Percentiles rank a stretch among this genome's conserved stretches.
Evolutionary conservation across 2,329 filamentous ascomycete genomes (phyloP).

Genomic region (Trichoderma sp.): DNA sequence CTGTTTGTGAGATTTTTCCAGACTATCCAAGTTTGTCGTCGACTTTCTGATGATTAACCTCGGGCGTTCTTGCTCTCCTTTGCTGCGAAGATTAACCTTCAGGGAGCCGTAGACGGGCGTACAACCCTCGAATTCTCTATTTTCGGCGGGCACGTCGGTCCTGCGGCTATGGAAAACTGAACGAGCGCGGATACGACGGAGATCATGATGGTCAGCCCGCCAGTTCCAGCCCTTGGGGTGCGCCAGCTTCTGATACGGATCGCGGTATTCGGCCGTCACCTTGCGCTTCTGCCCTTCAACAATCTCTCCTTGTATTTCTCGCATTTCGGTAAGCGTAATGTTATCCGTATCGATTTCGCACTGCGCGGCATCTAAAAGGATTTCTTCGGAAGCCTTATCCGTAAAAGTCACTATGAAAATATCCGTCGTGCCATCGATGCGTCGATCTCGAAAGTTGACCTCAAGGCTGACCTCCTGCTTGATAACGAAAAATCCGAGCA

Average conservation of each 20-base stretch:
- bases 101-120: slow-evolving; percentile 60
- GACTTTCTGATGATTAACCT: slow-evolving; percentile 52
- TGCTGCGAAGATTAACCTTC: slow-evolving; percentile 49
- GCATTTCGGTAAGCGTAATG: slow-evolving; percentile 54
- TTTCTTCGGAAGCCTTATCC: slow-evolving; percentile 60
- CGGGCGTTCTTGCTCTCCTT: slow-evolving; percentile 46
- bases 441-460: slow-evolving; percentile 78
- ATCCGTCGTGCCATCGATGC: slow-evolving; percentile 76
- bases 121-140: slow-evolving; percentile 59
- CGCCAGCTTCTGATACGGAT: slow-evolving; percentile 69
- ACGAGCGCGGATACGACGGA: slow-evolving; percentile 69
- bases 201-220: slow-evolving; percentile 74
- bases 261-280: slow-evolving; percentile 53
- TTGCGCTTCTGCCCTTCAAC: slow-evolving; percentile 45
- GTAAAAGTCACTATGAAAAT: slow-evolving; percentile 73
- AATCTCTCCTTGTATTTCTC: slow-evolving; percentile 43
- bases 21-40: slow-evolving; percentile 39
- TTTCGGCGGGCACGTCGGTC: slow-evolving; percentile 58
- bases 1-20: slow-evolving; percentile 50
- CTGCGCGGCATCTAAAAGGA: slow-evolving; percentile 65
- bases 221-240: slow-evolving; percentile 64
- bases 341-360: slow-evolving; percentile 60
- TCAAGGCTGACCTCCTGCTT: slow-evolving; percentile 90
- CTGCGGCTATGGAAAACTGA: slow-evolving; percentile 56
- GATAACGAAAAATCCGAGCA: slow-evolving; percentile 60